Evolutionary conservation across 176 grass and related monocot genomes (phyloP).

Genomic region (Puccinellia tenuiflora): DNA sequence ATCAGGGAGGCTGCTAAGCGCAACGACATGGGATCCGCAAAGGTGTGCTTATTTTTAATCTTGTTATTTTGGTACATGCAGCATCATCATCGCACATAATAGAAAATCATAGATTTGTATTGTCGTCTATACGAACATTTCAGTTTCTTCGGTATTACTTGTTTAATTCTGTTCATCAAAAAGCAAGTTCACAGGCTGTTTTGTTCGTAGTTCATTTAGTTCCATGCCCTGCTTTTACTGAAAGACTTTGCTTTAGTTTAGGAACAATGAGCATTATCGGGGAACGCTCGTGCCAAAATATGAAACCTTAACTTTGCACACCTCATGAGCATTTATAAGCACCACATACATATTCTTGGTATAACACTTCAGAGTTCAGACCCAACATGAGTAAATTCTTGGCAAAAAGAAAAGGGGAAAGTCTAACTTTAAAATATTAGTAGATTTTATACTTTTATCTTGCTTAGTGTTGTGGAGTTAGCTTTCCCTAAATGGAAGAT

Average conservation of each 20-base stretch:
- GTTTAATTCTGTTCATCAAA: not conserved
- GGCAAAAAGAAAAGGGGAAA: not conserved
- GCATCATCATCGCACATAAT: not conserved
- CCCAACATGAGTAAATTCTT: not conserved
- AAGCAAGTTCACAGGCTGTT: not conserved
- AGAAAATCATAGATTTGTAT: not conserved
- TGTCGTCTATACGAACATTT: not conserved
- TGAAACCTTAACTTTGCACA: not conserved
- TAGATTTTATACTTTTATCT: not conserved
- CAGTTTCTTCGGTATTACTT: not conserved
- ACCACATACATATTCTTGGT: not conserved
- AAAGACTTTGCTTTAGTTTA: not conserved
- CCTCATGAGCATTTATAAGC: not conserved
- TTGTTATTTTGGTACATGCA: not conserved
- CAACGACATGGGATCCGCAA: constrained; percentile 91
- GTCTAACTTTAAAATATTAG: not conserved
- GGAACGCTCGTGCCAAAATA: not conserved
- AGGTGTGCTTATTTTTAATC: constrained; percentile 32
- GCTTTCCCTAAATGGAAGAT: not conserved
- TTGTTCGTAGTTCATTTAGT: not conserved
- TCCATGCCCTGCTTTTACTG: not conserved
- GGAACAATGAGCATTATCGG: not conserved
- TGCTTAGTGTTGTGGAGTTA: not conserved
- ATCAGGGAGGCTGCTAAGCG: constrained; percentile 86
- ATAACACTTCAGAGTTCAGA: not conserved